A percentile compares a stretch with the other conserved stretches of the same genome.
These are phyloP conservation scores for Spongiforma sp. DNA, from an alignment of 1,284 basidiomycete species.

Conservation along the genomic window DNA sequence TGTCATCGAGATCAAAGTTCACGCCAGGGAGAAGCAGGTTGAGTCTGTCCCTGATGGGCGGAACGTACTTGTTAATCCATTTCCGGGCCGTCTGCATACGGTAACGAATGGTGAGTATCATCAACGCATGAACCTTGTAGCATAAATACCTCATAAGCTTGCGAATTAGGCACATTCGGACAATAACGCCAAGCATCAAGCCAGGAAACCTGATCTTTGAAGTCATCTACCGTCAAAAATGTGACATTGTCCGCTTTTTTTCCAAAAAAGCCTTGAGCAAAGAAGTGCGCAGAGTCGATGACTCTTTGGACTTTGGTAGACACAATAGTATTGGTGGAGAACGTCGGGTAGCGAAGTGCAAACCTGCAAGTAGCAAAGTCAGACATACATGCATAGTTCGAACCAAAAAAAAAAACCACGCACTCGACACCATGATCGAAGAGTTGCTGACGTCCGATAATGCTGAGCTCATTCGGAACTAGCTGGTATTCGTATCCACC, in stretches of 20 bases:
- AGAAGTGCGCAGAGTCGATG: conserved; percentile 25
- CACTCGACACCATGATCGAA: conserved; percentile 28
- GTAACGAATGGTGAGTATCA: no score
- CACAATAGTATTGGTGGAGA: conserved; percentile 39
- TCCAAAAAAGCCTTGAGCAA: conserved; percentile 21
- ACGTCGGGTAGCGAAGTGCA: conserved; percentile 19
- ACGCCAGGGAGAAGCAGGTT: no score
- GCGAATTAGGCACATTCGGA: background rate
- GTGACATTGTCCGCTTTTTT: conserved; percentile 1
- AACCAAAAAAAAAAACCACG: conserved; percentile 1
- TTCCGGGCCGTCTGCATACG: no score
- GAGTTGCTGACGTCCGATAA: conserved; percentile 19
- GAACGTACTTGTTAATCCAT: no score
- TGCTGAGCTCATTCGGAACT: conserved; percentile 23
- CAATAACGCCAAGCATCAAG: conserved; percentile 17
- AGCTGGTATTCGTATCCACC: conserved; percentile 43
- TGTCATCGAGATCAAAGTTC: no score
- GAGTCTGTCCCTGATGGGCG: no score
- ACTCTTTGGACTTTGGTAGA: conserved; percentile 44
- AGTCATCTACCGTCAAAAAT: conserved; percentile 17
- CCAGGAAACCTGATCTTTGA: conserved; percentile 43
- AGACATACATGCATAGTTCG: background rate
- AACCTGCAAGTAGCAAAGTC: conserved; percentile 21
- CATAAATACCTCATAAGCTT: conserved; percentile 2
- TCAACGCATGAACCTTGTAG: no score